Evolutionary conservation across 2,329 filamentous ascomycete species (phyloP).

Genomic region (Fusarium domesticum): DNA sequence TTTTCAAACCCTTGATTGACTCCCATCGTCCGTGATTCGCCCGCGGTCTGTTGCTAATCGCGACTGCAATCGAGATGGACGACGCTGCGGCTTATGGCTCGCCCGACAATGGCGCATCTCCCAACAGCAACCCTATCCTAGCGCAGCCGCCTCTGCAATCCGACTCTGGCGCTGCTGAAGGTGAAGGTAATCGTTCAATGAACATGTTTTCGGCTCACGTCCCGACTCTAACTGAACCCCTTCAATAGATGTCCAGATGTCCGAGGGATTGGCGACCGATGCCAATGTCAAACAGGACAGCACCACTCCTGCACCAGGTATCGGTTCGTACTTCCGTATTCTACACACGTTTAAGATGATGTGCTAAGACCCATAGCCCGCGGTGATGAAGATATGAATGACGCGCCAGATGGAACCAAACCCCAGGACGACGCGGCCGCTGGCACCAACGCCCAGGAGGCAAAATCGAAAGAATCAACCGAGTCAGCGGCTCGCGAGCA

Average conservation of each 20-base stretch:
- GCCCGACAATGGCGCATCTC: slow-evolving; percentile 54
- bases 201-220: slow-evolving; percentile 1
- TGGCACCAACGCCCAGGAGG: slow-evolving; percentile 52
- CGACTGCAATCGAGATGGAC: slow-evolving; percentile 48
- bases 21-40: slow-evolving; percentile 7
- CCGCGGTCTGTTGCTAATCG: slow-evolving; percentile 10
- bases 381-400: slow-evolving; percentile 81
- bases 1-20: slow-evolving; percentile 15
- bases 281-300: slow-evolving; percentile 59
- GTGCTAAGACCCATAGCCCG: slow-evolving; percentile 52
- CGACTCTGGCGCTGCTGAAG: slow-evolving; percentile 40
- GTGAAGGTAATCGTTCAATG: slow-evolving; percentile 44
- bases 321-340: slow-evolving; percentile 59
- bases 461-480: slow-evolving; percentile 73
- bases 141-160: slow-evolving; percentile 53
- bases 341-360: slow-evolving; percentile 63
- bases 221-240: slow-evolving; percentile 14
- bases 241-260: slow-evolving; percentile 61
- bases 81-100: slow-evolving; percentile 57
- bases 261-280: slow-evolving; percentile 47
- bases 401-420: slow-evolving; percentile 54
- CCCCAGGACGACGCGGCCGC: slow-evolving; percentile 45
- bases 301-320: slow-evolving; percentile 55
- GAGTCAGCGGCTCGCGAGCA: slow-evolving; percentile 89
- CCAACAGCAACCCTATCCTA: slow-evolving; percentile 54